These are phyloP conservation scores for Cymodocea nodosa DNA, from an alignment of 116 monocot species.

Conservation along the genomic window DNA sequence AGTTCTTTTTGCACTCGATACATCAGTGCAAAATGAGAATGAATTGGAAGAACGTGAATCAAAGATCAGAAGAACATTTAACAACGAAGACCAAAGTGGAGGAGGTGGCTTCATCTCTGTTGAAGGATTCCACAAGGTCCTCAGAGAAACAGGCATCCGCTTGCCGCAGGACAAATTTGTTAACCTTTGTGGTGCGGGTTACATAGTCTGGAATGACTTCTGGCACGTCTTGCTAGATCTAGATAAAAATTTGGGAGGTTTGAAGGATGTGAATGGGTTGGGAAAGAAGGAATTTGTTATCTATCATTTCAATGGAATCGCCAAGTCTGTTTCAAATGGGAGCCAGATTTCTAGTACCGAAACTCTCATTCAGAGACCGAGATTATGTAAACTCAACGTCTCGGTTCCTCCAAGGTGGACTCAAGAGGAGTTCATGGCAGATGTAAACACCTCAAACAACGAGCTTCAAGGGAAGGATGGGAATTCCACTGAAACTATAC, in stretches of 20 bases:
- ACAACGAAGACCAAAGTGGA: conserved; percentile 85
- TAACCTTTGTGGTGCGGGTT: conserved; percentile 36
- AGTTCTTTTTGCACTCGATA: conserved; percentile 79
- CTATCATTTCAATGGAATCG: conserved; percentile 97
- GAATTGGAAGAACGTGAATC: conserved; percentile 68
- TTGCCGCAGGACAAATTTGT: conserved; percentile 53
- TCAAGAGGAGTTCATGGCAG: conserved; percentile 67
- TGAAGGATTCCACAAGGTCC: conserved; percentile 70
- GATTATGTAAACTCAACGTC: conserved; percentile 68
- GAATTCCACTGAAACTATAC: conserved; percentile 12
- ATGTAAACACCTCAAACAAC: conserved; percentile 13
- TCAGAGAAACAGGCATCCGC: conserved; percentile 49
- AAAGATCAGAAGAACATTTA: conserved; percentile 57
- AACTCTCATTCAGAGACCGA: conserved; percentile 55
- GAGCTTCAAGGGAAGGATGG: conserved; percentile 7
- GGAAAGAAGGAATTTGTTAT: conserved; percentile 78
- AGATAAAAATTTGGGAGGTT: conserved; percentile 54
- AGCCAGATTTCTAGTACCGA: conserved; percentile 22
- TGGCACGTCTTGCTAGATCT: conserved; percentile 79
- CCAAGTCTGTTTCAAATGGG: conserved; percentile 66
- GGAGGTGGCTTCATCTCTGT: conserved; percentile 90
- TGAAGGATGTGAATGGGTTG: conserved; percentile 57
- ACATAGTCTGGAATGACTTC: conserved; percentile 97
- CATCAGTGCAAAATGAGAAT: conserved; percentile 78
- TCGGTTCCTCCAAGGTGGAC: conserved; percentile 86